phyloP scores from a whole-genome alignment of 78 protist genomes.

The Cavenderia fasciculata region DNA sequence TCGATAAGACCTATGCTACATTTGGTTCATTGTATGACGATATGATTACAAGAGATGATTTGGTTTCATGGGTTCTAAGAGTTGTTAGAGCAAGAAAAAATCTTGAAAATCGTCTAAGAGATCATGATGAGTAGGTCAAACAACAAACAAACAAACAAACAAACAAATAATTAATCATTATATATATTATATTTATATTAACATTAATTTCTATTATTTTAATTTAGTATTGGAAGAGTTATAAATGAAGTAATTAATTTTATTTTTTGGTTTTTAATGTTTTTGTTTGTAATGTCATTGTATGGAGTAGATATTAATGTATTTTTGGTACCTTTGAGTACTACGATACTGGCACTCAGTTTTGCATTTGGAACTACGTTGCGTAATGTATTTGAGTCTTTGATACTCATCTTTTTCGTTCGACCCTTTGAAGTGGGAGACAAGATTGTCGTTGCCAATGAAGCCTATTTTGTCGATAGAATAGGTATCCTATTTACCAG shows the following conservation, averaged over 20 bases:
- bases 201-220: too few species aligned
- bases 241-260: conserved; percentile 60
- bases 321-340: conserved; percentile 38
- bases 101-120: conserved; percentile 42
- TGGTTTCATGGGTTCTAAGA: conserved; percentile 26
- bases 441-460: conserved; percentile 32
- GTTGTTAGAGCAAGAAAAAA: conserved; percentile 66
- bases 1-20: conserved; percentile 45
- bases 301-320: conserved; percentile 50
- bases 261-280: conserved; percentile 62
- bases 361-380: conserved; percentile 70
- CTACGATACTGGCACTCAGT: conserved; percentile 34
- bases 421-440: conserved; percentile 75
- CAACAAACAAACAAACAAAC: not conserved
- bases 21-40: conserved; percentile 12
- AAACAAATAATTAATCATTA: not conserved
- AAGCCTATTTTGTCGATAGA: conserved; percentile 34
- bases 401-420: conserved; percentile 48
- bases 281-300: conserved; percentile 40
- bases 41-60: conserved; percentile 18
- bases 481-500: conserved; percentile 66
- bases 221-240: conserved; percentile 37
- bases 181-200: not conserved
- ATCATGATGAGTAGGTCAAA: conserved; percentile 47
- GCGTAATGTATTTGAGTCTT: conserved; percentile 53